Evolutionary conservation across 2,329 filamentous ascomycete genomes (phyloP).

Genomic region (Fusarium heterosporum): DNA sequence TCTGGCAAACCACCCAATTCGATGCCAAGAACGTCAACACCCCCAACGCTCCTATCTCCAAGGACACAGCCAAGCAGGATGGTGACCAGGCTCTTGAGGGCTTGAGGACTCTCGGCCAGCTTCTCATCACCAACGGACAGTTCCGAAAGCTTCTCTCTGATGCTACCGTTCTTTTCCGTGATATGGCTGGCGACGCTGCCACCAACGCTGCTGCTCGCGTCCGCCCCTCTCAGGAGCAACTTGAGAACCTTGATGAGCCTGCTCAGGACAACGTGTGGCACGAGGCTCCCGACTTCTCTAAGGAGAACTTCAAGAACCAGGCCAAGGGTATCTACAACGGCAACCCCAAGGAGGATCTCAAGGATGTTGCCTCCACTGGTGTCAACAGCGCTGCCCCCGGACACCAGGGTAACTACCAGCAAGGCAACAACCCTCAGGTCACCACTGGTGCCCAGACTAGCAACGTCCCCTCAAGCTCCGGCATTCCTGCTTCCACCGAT

Average conservation of each 20-base stretch:
- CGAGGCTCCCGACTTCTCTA: slow-evolving; percentile 81
- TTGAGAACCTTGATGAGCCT: slow-evolving; percentile 82
- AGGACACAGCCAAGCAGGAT: slow-evolving; percentile 83
- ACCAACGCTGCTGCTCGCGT: slow-evolving; percentile 79
- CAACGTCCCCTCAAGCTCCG: slow-evolving; percentile 9
- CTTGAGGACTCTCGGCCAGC: slow-evolving; percentile 85
- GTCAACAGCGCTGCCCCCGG: slow-evolving; percentile 64
- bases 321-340: slow-evolving; percentile 71
- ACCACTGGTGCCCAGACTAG: slow-evolving; percentile 52
- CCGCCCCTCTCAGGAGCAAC: slow-evolving; percentile 80
- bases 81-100: slow-evolving; percentile 86
- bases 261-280: slow-evolving; percentile 96
- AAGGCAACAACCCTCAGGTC: slow-evolving; percentile 56
- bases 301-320: slow-evolving; percentile 75
- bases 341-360: slow-evolving; percentile 66
- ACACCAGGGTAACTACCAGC: slow-evolving; percentile 44
- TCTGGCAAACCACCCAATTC: slow-evolving; percentile 90
- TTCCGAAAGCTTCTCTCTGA: slow-evolving; percentile 85
- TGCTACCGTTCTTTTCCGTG: slow-evolving; percentile 81
- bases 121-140: slow-evolving; percentile 95
- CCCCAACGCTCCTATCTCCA: slow-evolving; percentile 77
- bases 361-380: slow-evolving; percentile 69
- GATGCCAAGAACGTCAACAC: slow-evolving; percentile 69
- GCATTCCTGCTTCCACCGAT: slow-evolving; percentile 7
- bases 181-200: slow-evolving; percentile 92